A percentile compares a stretch with the other conserved stretches of the same genome.
Evolutionary conservation across 805 yeast species (phyloP).

Genomic region (Komagataella phaffii): DNA sequence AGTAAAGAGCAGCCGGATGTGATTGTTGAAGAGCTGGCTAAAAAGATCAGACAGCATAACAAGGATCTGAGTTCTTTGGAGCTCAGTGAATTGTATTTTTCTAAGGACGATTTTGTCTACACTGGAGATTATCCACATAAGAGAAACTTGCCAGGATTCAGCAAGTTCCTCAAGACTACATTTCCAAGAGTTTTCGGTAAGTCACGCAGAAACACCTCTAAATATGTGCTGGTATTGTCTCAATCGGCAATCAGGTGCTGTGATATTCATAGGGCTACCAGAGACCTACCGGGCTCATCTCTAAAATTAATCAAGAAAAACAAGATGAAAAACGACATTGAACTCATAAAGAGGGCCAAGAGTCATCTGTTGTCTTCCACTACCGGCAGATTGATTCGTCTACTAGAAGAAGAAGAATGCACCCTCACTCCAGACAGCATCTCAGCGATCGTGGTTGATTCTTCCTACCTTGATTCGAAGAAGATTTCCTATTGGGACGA

Average conservation of each 20-base stretch:
- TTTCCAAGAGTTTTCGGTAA: conserved; percentile 11
- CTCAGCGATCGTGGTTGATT: conserved; percentile 44
- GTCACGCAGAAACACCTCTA: conserved; percentile 15
- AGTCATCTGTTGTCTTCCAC: conserved; percentile 48
- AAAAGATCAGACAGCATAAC: conserved; percentile 42
- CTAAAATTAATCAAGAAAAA: conserved; percentile 67
- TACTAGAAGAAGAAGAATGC: conserved; percentile 28
- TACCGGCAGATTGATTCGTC: conserved; percentile 41
- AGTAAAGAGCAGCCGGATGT: conserved; percentile 42
- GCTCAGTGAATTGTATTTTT: conserved; percentile 45
- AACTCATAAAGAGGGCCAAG: conserved; percentile 25
- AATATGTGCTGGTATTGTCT: conserved; percentile 38
- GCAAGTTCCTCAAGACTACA: conserved; percentile 31
- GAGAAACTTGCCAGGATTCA: conserved; percentile 42
- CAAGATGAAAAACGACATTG: conserved; percentile 50
- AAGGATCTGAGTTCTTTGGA: conserved; percentile 67
- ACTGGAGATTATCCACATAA: conserved; percentile 42
- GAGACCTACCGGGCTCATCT: conserved; percentile 31
- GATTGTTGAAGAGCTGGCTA: conserved; percentile 57
- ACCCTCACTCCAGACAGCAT: conserved; percentile 28
- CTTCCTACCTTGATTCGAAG: conserved; percentile 47
- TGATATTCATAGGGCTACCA: conserved; percentile 59
- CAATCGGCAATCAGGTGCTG: conserved; percentile 83
- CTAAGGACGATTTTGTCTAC: conserved; percentile 42
- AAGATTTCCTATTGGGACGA: conserved; percentile 48